Conservation (phyloP, 306 rosid species). For the Castanea sativa region DNA sequence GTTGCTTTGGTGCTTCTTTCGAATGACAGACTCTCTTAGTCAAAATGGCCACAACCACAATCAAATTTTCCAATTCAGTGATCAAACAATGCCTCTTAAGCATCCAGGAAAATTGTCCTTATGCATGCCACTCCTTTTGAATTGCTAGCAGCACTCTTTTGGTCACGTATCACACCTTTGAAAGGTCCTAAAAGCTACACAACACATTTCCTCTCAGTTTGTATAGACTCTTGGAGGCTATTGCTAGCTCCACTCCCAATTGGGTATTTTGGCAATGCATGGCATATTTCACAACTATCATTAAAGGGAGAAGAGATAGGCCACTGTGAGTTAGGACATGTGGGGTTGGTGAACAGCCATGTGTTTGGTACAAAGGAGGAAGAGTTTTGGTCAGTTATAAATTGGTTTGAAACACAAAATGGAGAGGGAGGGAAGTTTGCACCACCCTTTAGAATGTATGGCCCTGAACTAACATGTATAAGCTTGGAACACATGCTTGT, state of each 20-base stretch:
- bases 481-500: constrained; percentile 49
- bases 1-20: constrained; percentile 43
- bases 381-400: constrained; percentile 32
- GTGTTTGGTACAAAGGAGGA: constrained; percentile 22
- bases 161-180: constrained; percentile 40
- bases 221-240: constrained; percentile 42
- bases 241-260: constrained; percentile 26
- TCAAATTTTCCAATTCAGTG: constrained; percentile 47
- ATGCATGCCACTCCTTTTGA: constrained; percentile 63
- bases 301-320: constrained; percentile 14
- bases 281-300: constrained; percentile 43
- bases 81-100: constrained; percentile 28
- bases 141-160: constrained; percentile 55
- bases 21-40: neutral
- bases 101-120: constrained; percentile 23
- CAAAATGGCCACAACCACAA: constrained; percentile 47
- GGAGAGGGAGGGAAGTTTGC: constrained; percentile 30
- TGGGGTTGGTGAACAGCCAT: constrained; percentile 33
- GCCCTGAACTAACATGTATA: constrained; percentile 52
- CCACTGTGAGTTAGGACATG: constrained; percentile 5
- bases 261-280: constrained; percentile 61
- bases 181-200: constrained; percentile 15
- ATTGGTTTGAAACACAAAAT: constrained; percentile 37
- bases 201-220: constrained; percentile 39
- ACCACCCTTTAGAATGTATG: constrained; percentile 40